Base-by-base conservation (phyloP, 2,329 filamentous ascomycete species). In the Colletotrichum limetticola region DNA sequence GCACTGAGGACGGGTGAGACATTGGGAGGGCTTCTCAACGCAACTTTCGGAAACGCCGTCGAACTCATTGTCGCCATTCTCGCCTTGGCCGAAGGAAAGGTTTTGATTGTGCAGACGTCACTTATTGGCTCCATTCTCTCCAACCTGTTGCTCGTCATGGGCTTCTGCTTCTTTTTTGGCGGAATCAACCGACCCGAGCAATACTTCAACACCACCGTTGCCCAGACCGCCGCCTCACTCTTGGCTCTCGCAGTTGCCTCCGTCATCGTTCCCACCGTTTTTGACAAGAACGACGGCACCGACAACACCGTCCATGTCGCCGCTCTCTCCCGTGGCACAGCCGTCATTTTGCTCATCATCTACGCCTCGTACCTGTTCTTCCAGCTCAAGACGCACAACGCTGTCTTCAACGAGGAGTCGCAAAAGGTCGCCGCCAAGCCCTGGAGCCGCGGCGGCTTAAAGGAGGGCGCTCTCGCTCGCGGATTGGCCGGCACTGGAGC, bases 131-230 rank as follows among this genome's bases (percentile, higher is more conserved):
- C 93, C 82, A 97, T 98, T 81, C 86, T 98, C 26, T 98, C 95
- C 55, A 98, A 98, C 80, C 83, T 98, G 71, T 89, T 98, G 4
- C 89, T 98, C 16, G 94, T 98, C 64, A 86, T 98, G 86, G 95
- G 95, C 68, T 97, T 95, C 91, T 97, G 92, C 80, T 98, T 97
- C 87, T 97, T 97, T 85, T 92, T 94, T 74, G 95, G 94, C 62
- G 95, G 95, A 4, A 81, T 97, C 76, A 92, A 93, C 72, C 91
- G 95, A 32, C 79, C 89, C 32, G 93, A 97, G 80, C 96, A 98
- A 81, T 92, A 91, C 82, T 98, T 98, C 89, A 98, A 98, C 85
- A 91, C 93, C 42, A 96, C 94, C 0, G 95, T 98, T 7, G 95
- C 95, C 0, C 95, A 98, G 82, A 98, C 95, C 0, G 94, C 95